phyloP scores from a whole-genome alignment of 306 rosid species.

The Vigna nakashimae region DNA sequence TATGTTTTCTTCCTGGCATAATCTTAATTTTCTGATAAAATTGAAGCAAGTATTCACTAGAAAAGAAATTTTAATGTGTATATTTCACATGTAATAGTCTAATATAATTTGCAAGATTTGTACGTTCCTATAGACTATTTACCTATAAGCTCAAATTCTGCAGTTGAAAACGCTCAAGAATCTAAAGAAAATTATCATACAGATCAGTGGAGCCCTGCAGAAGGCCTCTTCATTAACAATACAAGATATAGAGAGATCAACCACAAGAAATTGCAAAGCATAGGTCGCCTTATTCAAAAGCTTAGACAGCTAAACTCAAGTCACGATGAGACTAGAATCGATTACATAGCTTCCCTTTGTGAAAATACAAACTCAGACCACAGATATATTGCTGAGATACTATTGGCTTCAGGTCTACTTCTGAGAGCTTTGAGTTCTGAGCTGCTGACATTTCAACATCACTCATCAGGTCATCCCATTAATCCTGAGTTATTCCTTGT shows the following conservation, averaged over 20 bases:
- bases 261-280: constrained; percentile 63
- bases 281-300: constrained; percentile 74
- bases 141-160: constrained; percentile 19
- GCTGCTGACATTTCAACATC: constrained; percentile 64
- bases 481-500: constrained; percentile 76
- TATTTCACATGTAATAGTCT: neutral
- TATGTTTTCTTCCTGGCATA: neutral
- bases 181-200: constrained; percentile 44
- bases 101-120: neutral
- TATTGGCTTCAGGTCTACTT: constrained; percentile 77
- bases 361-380: constrained; percentile 75
- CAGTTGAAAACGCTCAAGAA: constrained; percentile 53
- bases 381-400: constrained; percentile 73
- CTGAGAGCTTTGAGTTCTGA: constrained; percentile 67
- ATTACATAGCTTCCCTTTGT: constrained; percentile 74
- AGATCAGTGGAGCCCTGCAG: constrained; percentile 56
- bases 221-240: constrained; percentile 39
- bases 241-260: constrained; percentile 55
- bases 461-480: constrained; percentile 72
- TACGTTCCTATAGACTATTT: constrained; percentile 1
- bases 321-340: constrained; percentile 73
- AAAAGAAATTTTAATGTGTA: constrained; percentile 1
- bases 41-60: neutral
- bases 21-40: neutral
- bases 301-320: constrained; percentile 68